Evolutionary conservation across 1,139 yeast genomes (phyloP).

Genomic region (Geotrichum phurueaensis): DNA sequence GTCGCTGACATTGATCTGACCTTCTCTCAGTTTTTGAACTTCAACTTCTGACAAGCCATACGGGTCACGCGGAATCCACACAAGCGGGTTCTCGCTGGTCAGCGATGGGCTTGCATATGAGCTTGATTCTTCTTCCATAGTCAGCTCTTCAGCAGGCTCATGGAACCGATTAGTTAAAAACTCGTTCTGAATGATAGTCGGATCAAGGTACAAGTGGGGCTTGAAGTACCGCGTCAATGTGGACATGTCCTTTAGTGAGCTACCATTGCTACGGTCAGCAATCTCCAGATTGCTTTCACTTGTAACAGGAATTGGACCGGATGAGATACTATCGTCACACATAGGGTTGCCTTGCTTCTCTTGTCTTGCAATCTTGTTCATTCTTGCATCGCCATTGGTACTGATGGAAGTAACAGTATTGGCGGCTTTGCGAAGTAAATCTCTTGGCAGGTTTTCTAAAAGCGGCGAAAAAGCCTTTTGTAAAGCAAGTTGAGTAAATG

Average conservation of each 20-base stretch:
- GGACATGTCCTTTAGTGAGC: background rate
- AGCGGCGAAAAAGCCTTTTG: conserved; percentile 60
- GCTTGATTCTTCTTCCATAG: conserved; percentile 39
- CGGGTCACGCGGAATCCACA: conserved; percentile 88
- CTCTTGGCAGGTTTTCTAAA: conserved; percentile 61
- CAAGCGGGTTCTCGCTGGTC: conserved; percentile 55
- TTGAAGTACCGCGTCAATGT: conserved; percentile 33
- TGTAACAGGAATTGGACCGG: conserved; percentile 5
- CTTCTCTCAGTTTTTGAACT: conserved; percentile 40
- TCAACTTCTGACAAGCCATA: conserved; percentile 67
- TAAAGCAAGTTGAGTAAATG: conserved; percentile 57
- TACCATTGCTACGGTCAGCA: background rate
- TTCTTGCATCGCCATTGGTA: background rate
- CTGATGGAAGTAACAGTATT: conserved; percentile 7
- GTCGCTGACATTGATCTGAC: conserved; percentile 52
- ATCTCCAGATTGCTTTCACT: conserved; percentile 10
- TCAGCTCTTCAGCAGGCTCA: conserved; percentile 27
- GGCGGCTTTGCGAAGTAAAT: conserved; percentile 23
- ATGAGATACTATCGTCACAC: conserved; percentile 13
- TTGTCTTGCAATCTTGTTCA: conserved; percentile 2
- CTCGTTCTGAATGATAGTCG: conserved; percentile 27
- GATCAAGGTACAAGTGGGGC: conserved; percentile 57
- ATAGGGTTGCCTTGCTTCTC: background rate
- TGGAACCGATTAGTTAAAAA: conserved; percentile 43
- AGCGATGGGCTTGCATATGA: conserved; percentile 78